These are phyloP conservation scores for Fusarium denticulatum DNA, from an alignment of 2,329 filamentous ascomycete species.

Conservation along the genomic window DNA sequence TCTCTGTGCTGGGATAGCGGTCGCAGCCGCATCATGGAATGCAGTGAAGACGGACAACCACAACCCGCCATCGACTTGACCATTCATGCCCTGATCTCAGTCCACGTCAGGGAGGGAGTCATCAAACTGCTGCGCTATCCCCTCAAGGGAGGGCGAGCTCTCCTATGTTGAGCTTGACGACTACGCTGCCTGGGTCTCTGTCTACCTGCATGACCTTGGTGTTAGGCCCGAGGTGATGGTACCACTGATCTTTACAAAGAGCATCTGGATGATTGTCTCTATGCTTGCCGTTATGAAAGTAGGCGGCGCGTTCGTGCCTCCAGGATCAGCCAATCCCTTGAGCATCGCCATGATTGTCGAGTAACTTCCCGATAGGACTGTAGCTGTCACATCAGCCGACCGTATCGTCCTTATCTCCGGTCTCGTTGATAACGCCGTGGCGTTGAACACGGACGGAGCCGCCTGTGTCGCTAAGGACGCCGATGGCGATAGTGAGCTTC, in stretches of 20 bases:
- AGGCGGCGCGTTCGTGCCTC: background rate
- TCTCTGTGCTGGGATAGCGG: too few species aligned
- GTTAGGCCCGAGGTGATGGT: background rate
- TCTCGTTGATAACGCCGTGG: background rate
- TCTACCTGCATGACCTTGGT: background rate
- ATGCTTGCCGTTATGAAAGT: slow-evolving; percentile 7
- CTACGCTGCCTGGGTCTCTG: background rate
- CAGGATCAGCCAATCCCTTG: background rate
- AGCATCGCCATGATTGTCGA: background rate
- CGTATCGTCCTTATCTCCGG: background rate
- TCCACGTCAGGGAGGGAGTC: too few species aligned
- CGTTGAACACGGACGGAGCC: background rate
- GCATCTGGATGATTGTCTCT: background rate
- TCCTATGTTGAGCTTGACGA: background rate
- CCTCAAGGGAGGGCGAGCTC: background rate
- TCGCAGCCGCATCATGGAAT: too few species aligned
- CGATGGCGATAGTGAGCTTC: background rate
- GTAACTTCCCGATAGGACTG: background rate
- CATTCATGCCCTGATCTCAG: background rate
- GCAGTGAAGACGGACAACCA: background rate
- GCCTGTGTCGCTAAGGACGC: background rate
- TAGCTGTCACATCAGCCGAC: background rate
- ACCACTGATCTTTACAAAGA: slow-evolving; percentile 1
- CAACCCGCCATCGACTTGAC: background rate
- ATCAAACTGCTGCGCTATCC: background rate